Evolutionary conservation across 164 flowering plant genomes (phyloP).

Genomic region (Saururus chinensis): DNA sequence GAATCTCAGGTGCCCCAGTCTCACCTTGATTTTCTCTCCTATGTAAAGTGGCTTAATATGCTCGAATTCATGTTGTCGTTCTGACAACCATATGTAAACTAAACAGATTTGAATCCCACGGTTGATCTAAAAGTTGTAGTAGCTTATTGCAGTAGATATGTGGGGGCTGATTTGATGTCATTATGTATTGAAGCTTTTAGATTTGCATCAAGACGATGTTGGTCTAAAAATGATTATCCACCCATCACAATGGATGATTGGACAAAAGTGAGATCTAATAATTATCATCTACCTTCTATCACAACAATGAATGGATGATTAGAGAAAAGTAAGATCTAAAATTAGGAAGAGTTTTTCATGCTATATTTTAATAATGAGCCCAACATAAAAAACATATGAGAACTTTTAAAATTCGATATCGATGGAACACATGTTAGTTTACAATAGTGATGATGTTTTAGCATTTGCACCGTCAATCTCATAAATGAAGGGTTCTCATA

Average conservation of each 20-base stretch:
- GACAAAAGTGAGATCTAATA: slow-evolving; percentile 54
- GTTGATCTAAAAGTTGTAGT: slow-evolving; percentile 67
- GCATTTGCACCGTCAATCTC: too few relatives aligned
- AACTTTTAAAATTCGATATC: too few relatives aligned
- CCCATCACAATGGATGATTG: slow-evolving; percentile 58
- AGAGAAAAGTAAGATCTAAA: too few relatives aligned
- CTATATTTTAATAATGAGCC: too few relatives aligned
- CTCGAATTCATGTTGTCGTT: not conserved
- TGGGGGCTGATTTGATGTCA: slow-evolving; percentile 96
- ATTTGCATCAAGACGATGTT: slow-evolving; percentile 35
- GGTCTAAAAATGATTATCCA: slow-evolving; percentile 15
- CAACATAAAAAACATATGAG: too few relatives aligned
- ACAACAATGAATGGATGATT: too few relatives aligned
- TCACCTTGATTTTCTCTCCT: not conserved
- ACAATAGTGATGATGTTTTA: too few relatives aligned
- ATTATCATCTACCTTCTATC: too few relatives aligned
- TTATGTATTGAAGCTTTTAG: slow-evolving; percentile 71
- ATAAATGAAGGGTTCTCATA: too few relatives aligned
- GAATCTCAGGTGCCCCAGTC: too few relatives aligned
- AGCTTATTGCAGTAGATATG: slow-evolving; percentile 85
- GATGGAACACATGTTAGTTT: too few relatives aligned
- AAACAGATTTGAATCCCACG: slow-evolving; percentile 45
- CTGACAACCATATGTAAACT: slow-evolving; percentile 67
- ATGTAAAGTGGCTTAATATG: not conserved
- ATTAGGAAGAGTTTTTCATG: too few relatives aligned